phyloP scores from a whole-genome alignment of 2,329 filamentous ascomycete genomes.

The Neoscytalidium dimidiatum region DNA sequence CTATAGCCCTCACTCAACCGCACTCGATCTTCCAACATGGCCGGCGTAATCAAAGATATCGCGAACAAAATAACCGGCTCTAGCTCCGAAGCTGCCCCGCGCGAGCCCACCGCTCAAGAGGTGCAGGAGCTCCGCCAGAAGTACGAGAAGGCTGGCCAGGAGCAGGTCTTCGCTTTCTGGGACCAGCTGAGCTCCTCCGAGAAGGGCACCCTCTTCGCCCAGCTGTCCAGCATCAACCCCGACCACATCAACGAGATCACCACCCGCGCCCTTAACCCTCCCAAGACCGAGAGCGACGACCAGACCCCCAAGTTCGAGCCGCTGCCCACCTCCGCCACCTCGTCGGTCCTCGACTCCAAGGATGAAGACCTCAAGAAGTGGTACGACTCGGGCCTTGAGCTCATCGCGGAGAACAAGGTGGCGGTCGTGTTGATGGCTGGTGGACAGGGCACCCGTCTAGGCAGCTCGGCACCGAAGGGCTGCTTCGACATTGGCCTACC shows the following conservation, averaged over 20 bases:
- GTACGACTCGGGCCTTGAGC: conserved; percentile 71
- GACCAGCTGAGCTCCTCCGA: conserved; percentile 73
- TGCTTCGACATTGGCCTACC: conserved; percentile 96
- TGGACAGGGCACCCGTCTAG: conserved; percentile 91
- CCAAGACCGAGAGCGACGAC: conserved; percentile 58
- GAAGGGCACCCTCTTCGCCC: conserved; percentile 76
- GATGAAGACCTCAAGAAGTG: conserved; percentile 76
- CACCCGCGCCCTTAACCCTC: conserved; percentile 77
- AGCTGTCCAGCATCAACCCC: conserved; percentile 81
- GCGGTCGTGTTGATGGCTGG: conserved; percentile 95
- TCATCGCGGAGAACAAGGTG: conserved; percentile 69
- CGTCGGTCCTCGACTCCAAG: conserved; percentile 88
- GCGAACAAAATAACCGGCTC: conserved; percentile 32
- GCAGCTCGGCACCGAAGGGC: conserved; percentile 93
- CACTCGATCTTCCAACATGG: conserved; percentile 1
- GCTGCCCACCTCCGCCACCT: conserved; percentile 80
- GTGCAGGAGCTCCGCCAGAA: conserved; percentile 68
- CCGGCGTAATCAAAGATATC: conserved; percentile 17
- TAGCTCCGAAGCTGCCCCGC: conserved; percentile 32
- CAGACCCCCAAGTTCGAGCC: conserved; percentile 70
- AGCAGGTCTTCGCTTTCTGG: conserved; percentile 85
- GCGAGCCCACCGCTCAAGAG: conserved; percentile 65
- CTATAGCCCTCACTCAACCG: background rate
- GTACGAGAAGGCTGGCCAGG: conserved; percentile 74
- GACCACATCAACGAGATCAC: conserved; percentile 85